Percentiles rank a stretch among this genome's conserved stretches.
These are phyloP conservation scores for Rosa persica DNA, from an alignment of 306 rosid species.

Conservation along the genomic window DNA sequence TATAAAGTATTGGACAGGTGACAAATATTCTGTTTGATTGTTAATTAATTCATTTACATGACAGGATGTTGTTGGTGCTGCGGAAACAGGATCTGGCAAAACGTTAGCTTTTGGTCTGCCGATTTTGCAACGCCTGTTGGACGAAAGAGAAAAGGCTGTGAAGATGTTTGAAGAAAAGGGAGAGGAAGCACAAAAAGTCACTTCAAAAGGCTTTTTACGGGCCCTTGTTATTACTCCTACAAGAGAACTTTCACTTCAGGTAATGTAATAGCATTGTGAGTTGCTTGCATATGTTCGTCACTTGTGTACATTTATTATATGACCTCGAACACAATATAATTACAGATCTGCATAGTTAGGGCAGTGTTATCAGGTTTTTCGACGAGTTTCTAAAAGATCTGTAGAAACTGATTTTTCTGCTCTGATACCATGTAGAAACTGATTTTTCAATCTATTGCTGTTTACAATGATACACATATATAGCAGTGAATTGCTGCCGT, in stretches of 20 bases:
- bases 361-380: not conserved
- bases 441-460: no score
- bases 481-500: no score
- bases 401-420: no score
- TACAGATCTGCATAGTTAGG: not conserved
- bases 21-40: conserved; percentile 15
- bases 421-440: no score
- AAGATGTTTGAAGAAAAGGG: conserved; percentile 46
- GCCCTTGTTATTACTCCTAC: conserved; percentile 93
- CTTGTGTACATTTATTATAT: not conserved
- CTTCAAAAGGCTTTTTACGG: conserved; percentile 64
- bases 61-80: conserved; percentile 97
- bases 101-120: conserved; percentile 98
- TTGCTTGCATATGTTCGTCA: conserved; percentile 17
- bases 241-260: conserved; percentile 96
- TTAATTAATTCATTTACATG: conserved; percentile 29
- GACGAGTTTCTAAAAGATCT: not conserved
- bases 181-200: conserved; percentile 45
- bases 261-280: conserved; percentile 28
- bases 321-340: not conserved
- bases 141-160: conserved; percentile 72
- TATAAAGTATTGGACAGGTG: conserved; percentile 12
- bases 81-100: conserved; percentile 97
- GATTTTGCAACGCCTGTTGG: conserved; percentile 88
- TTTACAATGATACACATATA: no score